These are phyloP conservation scores for Hortaea werneckii DNA, from an alignment of 2,329 filamentous ascomycete genomes.

Conservation along the genomic window DNA sequence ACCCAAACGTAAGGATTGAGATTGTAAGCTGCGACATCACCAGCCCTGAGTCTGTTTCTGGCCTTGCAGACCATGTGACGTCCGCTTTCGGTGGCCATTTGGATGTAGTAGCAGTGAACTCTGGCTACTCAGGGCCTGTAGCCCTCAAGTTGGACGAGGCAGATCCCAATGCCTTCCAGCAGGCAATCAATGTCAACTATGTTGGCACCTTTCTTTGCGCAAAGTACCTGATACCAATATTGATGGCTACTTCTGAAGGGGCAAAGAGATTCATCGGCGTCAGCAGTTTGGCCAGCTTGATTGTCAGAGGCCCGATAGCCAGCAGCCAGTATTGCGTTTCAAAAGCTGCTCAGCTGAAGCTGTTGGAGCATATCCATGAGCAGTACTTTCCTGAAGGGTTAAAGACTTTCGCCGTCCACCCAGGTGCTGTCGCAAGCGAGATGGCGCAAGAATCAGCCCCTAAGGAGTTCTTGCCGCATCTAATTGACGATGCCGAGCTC, in stretches of 20 bases:
- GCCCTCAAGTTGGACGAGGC: slow-evolving; percentile 13
- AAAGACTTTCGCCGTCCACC: slow-evolving; percentile 26
- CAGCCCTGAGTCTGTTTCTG: slow-evolving; percentile 7
- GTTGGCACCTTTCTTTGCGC: slow-evolving; percentile 19
- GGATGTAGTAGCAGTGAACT: slow-evolving; percentile 19
- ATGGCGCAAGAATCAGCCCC: slow-evolving; percentile 28
- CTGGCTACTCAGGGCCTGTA: slow-evolving; percentile 15
- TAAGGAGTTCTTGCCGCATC: slow-evolving; percentile 11
- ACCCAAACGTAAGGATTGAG: slow-evolving; percentile 17
- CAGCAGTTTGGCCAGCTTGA: slow-evolving; percentile 22
- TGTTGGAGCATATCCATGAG: slow-evolving; percentile 31
- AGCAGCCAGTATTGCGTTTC: slow-evolving; percentile 30
- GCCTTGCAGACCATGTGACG: slow-evolving; percentile 9
- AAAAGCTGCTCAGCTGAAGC: slow-evolving; percentile 28
- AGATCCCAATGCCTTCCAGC: slow-evolving; percentile 12
- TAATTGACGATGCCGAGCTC: slow-evolving; percentile 24
- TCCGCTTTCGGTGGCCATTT: slow-evolving; percentile 12
- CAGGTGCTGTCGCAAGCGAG: slow-evolving; percentile 28
- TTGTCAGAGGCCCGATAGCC: slow-evolving; percentile 30
- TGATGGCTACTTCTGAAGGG: slow-evolving; percentile 9
- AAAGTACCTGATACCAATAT: slow-evolving; percentile 20
- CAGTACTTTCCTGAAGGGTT: slow-evolving; percentile 23
- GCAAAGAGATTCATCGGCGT: slow-evolving; percentile 26
- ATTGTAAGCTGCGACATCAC: slow-evolving; percentile 20
- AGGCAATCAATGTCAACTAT: slow-evolving; percentile 19